phyloP scores from a whole-genome alignment of 768 basidiomycete genomes.

The Kwoniella bestiolae region DNA sequence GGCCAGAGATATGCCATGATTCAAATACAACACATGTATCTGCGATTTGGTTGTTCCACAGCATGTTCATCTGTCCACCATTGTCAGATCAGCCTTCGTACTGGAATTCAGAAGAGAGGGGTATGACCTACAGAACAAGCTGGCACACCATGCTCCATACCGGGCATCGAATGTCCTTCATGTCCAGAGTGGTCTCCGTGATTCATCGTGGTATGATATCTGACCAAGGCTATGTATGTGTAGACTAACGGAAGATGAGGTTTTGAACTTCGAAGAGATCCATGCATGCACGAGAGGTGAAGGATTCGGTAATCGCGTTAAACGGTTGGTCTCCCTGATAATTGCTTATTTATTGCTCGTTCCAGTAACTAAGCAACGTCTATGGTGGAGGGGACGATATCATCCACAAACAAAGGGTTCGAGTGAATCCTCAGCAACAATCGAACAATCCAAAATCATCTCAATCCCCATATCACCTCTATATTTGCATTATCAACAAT shows the following conservation, averaged over 20 bases:
- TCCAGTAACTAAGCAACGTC: not conserved
- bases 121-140: slow-evolving; percentile 31
- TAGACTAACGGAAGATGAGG: not conserved
- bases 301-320: not conserved
- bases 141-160: slow-evolving; percentile 22
- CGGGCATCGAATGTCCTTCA: slow-evolving; percentile 30
- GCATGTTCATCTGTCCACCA: slow-evolving; percentile 52
- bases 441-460: not conserved
- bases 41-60: slow-evolving; percentile 51
- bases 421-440: no score
- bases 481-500: not conserved
- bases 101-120: not conserved
- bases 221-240: not conserved
- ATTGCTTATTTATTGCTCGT: not conserved
- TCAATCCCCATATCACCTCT: not conserved
- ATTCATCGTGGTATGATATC: slow-evolving; percentile 9
- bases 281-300: not conserved
- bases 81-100: not conserved
- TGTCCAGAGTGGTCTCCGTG: slow-evolving; percentile 29
- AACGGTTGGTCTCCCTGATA: no score
- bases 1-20: slow-evolving; percentile 51
- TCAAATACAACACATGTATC: slow-evolving; percentile 54
- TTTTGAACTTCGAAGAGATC: no score
- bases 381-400: not conserved
- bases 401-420: not conserved